Conservation (phyloP, 2,329 filamentous ascomycete species). For the Ascochyta viciae-villosae region DNA sequence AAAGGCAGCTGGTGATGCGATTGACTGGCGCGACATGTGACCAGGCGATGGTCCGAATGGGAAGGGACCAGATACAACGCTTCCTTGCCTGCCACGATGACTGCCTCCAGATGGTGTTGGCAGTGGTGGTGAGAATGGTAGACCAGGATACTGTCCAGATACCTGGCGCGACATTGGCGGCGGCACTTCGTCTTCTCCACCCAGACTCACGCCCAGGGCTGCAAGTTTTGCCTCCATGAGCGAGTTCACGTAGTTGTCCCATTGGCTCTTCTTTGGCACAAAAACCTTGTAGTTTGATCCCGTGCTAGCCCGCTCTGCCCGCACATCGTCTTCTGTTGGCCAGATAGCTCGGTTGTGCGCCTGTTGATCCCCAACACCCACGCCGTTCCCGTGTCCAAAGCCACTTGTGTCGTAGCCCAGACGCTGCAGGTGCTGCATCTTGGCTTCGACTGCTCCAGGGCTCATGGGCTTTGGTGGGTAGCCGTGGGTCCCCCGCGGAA, state of each 20-base stretch:
- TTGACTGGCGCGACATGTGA: slow-evolving; percentile 67
- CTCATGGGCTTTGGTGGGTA: slow-evolving; percentile 54
- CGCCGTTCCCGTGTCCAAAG: slow-evolving; percentile 68
- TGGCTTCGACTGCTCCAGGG: slow-evolving; percentile 63
- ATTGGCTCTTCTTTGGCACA: slow-evolving; percentile 74
- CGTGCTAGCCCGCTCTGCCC: slow-evolving; percentile 60
- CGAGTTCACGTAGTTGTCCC: slow-evolving; percentile 81
- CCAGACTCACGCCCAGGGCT: slow-evolving; percentile 85
- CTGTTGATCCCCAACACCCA: slow-evolving; percentile 21
- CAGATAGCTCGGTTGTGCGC: slow-evolving; percentile 72
- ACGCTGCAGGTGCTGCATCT: slow-evolving; percentile 71
- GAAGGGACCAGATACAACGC: slow-evolving; percentile 65
- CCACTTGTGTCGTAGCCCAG: slow-evolving; percentile 73
- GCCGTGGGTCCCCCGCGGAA: slow-evolving; percentile 50
- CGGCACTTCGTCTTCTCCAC: slow-evolving; percentile 69
- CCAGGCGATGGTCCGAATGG: slow-evolving; percentile 62
- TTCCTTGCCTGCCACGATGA: slow-evolving; percentile 65
- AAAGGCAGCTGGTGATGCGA: slow-evolving; percentile 76
- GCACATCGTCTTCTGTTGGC: slow-evolving; percentile 68
- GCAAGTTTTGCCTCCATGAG: slow-evolving; percentile 91
- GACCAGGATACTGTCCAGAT: slow-evolving; percentile 74
- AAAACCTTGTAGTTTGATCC: slow-evolving; percentile 63
- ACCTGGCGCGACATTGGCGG: slow-evolving; percentile 73
- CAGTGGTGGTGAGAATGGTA: slow-evolving; percentile 84
- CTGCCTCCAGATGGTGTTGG: slow-evolving; percentile 80